A percentile compares a stretch with the other conserved stretches of the same genome.
phyloP scores from a whole-genome alignment of 1,139 yeast genomes.

The Blastobotrys buckinghamii region DNA sequence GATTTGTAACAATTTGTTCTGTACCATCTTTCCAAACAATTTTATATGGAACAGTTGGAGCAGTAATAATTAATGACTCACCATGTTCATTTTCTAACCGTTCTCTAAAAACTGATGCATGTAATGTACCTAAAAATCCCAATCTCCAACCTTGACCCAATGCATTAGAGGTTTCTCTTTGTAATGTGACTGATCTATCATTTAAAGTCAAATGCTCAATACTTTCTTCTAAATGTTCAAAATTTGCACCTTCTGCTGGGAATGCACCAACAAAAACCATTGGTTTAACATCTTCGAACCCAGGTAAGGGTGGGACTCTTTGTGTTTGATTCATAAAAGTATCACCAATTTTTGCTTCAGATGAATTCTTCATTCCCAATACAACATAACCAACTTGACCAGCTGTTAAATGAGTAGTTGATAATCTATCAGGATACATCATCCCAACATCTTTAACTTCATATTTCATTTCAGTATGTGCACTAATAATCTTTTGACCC shows the following conservation, averaged over 20 bases:
- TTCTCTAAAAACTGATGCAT: slow-evolving; percentile 92
- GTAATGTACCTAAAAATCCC: slow-evolving; percentile 90
- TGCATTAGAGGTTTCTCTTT: slow-evolving; percentile 89
- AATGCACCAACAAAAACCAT: slow-evolving; percentile 99
- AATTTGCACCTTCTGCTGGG: slow-evolving; percentile 92
- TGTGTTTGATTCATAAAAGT: slow-evolving; percentile 71
- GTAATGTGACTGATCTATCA: slow-evolving; percentile 85
- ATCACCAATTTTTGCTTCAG: slow-evolving; percentile 89
- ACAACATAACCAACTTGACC: slow-evolving; percentile 95
- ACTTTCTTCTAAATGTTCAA: slow-evolving; percentile 83
- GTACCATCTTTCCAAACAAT: slow-evolving; percentile 57
- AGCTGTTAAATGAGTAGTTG: slow-evolving; percentile 56
- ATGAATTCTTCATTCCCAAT: slow-evolving; percentile 86
- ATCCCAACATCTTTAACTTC: slow-evolving; percentile 92
- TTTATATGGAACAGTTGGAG: slow-evolving; percentile 94
- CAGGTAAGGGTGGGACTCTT: slow-evolving; percentile 74
- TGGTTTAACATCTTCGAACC: slow-evolving; percentile 94
- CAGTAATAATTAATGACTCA: slow-evolving; percentile 83
- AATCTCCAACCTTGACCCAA: slow-evolving; percentile 97
- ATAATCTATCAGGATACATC: slow-evolving; percentile 80
- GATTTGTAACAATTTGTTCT: slow-evolving; percentile 69
- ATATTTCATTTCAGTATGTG: slow-evolving; percentile 67
- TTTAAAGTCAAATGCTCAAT: slow-evolving; percentile 82
- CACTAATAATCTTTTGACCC: slow-evolving; percentile 72
- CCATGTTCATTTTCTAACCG: slow-evolving; percentile 91